phyloP scores from a whole-genome alignment of 1,284 basidiomycete genomes.

The Coniferiporia weirii region DNA sequence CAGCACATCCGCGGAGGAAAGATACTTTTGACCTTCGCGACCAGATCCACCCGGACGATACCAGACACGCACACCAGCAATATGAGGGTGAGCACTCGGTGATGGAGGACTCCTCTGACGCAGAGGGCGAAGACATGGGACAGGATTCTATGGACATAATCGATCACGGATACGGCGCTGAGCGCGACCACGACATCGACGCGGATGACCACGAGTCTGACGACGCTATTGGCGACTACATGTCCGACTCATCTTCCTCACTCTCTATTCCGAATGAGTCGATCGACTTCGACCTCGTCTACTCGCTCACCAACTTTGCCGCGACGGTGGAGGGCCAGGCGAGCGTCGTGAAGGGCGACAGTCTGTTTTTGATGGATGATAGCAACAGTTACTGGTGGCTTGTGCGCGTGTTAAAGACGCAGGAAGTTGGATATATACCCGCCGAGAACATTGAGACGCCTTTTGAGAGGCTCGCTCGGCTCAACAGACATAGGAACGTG shows the following conservation, averaged over 20 bases:
- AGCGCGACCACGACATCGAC: slow-evolving; percentile 16
- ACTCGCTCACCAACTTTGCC: slow-evolving; percentile 87
- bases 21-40: slow-evolving; percentile 69
- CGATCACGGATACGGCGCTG: slow-evolving; percentile 15
- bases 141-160: slow-evolving; percentile 11
- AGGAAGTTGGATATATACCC: slow-evolving; percentile 99
- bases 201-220: slow-evolving; percentile 57
- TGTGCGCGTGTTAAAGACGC: slow-evolving; percentile 92
- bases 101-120: slow-evolving; percentile 72
- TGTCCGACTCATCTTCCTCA: slow-evolving; percentile 50
- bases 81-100: slow-evolving; percentile 72
- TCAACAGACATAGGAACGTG: slow-evolving; percentile 98
- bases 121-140: slow-evolving; percentile 40
- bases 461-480: slow-evolving; percentile 88
- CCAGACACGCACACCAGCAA: slow-evolving; percentile 43
- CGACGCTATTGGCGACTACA: slow-evolving; percentile 46
- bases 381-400: slow-evolving; percentile 99
- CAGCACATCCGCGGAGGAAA: slow-evolving; percentile 30
- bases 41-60: slow-evolving; percentile 58
- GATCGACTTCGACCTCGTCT: slow-evolving; percentile 87
- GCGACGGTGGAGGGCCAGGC: slow-evolving; percentile 96
- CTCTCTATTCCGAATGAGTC: slow-evolving; percentile 86
- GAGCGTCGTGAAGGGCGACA: slow-evolving; percentile 94
- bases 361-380: slow-evolving; percentile 90
- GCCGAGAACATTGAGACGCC: slow-evolving; percentile 99